phyloP scores from a whole-genome alignment of 2,329 filamentous ascomycete genomes.

The Penicillium sp. region DNA sequence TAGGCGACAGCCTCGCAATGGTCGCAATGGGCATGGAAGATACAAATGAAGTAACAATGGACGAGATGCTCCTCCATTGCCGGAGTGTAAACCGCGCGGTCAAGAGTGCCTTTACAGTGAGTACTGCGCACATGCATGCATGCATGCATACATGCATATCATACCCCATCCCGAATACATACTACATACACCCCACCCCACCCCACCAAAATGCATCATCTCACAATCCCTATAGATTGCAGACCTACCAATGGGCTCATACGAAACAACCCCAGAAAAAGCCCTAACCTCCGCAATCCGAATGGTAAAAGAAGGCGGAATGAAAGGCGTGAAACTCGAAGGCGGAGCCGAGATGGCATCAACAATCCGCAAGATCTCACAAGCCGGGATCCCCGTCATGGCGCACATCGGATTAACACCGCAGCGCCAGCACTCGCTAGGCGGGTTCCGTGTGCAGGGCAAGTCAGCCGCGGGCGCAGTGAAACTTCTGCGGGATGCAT shows the following conservation, averaged over 20 bases:
- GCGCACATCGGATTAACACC: constrained; percentile 92
- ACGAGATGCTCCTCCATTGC: constrained; percentile 95
- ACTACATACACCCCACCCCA: not conserved
- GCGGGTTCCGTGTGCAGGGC: constrained; percentile 91
- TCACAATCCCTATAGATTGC: constrained; percentile 60
- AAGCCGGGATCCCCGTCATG: constrained; percentile 85
- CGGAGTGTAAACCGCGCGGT: constrained; percentile 81
- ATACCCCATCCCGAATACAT: not conserved
- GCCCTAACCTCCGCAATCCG: constrained; percentile 81
- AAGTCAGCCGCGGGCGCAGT: constrained; percentile 74
- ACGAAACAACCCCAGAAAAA: constrained; percentile 85
- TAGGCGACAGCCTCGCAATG: constrained; percentile 94
- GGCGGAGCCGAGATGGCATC: constrained; percentile 85
- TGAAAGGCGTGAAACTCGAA: constrained; percentile 87
- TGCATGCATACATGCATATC: not conserved
- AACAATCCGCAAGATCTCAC: constrained; percentile 78
- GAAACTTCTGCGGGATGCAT: constrained; percentile 75
- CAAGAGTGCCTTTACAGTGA: constrained; percentile 76
- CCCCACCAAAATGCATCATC: not conserved
- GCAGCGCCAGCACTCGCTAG: constrained; percentile 87
- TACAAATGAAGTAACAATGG: constrained; percentile 84
- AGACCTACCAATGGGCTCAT: constrained; percentile 93
- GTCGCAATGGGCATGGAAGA: constrained; percentile 94
- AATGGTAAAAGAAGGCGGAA: constrained; percentile 83
- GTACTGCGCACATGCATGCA: constrained; percentile 24